Evolutionary conservation across 176 grass and related monocot species (phyloP).

Genomic region (Eragrostis curvula): DNA sequence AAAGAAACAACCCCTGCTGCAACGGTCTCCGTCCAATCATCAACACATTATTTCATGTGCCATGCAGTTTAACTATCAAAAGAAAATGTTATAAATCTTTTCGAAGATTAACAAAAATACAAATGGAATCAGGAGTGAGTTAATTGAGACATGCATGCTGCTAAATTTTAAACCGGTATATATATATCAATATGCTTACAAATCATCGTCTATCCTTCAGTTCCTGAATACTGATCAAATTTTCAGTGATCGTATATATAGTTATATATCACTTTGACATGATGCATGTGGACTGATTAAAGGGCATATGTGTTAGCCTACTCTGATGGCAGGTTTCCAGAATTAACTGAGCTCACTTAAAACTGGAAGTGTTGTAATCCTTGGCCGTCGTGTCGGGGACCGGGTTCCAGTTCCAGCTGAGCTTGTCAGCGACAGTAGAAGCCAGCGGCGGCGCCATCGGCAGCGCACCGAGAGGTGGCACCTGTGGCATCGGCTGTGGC

Average conservation of each 20-base stretch:
- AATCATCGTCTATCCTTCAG: slow-evolving; percentile 29
- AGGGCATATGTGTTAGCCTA: slow-evolving; percentile 43
- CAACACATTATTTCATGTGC: slow-evolving; percentile 66
- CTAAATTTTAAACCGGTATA: background rate
- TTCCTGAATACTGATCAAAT: slow-evolving; percentile 22
- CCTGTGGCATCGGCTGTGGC: slow-evolving; percentile 23
- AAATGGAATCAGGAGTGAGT: background rate
- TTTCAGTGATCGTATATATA: background rate
- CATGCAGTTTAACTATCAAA: slow-evolving; percentile 21
- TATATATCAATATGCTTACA: slow-evolving; percentile 18
- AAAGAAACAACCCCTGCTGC: slow-evolving; percentile 63
- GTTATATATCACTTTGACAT: slow-evolving; percentile 24
- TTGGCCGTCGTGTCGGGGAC: slow-evolving; percentile 48
- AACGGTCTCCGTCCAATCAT: slow-evolving; percentile 56
- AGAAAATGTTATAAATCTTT: slow-evolving; percentile 23
- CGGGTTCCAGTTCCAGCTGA: slow-evolving; percentile 81
- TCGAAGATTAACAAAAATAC: background rate
- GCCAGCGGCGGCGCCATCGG: background rate
- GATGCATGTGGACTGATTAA: slow-evolving; percentile 24
- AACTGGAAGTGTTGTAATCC: slow-evolving; percentile 60
- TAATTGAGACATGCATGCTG: slow-evolving; percentile 9
- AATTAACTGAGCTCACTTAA: slow-evolving; percentile 65
- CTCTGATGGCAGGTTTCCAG: slow-evolving; percentile 35
- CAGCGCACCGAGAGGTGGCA: slow-evolving; percentile 33
- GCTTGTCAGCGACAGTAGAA: slow-evolving; percentile 63